A percentile compares a stretch with the other conserved stretches of the same genome.
Conservation (phyloP, 352 stramenopile species). For the Globisporangium recalcitrans region DNA sequence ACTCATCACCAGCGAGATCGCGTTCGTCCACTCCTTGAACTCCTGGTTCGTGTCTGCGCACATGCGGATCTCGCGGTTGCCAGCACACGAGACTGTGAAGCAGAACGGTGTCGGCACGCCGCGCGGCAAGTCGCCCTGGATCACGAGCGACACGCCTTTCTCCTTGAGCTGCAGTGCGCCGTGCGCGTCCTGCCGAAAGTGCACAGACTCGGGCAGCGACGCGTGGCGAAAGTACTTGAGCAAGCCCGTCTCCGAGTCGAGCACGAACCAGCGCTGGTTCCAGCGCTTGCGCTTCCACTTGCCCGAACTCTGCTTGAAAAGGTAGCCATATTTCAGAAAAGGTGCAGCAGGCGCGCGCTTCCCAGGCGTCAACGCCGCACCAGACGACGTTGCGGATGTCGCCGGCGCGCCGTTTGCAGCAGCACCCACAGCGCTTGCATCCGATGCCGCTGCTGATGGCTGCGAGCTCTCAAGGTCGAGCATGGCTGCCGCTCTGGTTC, state of each 20-base stretch:
- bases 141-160: conserved; percentile 48
- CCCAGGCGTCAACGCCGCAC: not conserved
- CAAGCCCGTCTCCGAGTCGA: conserved; percentile 55
- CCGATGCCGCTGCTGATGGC: not conserved
- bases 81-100: conserved; percentile 51
- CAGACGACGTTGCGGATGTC: not conserved
- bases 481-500: not conserved
- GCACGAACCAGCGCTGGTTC: conserved; percentile 81
- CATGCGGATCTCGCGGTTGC: conserved; percentile 38
- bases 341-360: conserved; percentile 11
- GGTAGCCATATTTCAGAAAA: conserved; percentile 44
- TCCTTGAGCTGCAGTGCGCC: conserved; percentile 45
- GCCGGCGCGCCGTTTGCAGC: not conserved
- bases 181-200: conserved; percentile 54
- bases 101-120: conserved; percentile 78
- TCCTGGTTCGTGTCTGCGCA: conserved; percentile 68
- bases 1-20: conserved; percentile 63
- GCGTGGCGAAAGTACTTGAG: conserved; percentile 74
- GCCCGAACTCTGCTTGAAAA: conserved; percentile 75
- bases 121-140: conserved; percentile 61
- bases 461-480: not conserved
- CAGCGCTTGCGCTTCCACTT: conserved; percentile 78
- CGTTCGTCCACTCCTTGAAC: conserved; percentile 71
- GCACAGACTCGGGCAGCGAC: conserved; percentile 44
- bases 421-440: not conserved